phyloP scores from a whole-genome alignment of 164 flowering plant genomes.

The Tetrastigma voinierianum region DNA sequence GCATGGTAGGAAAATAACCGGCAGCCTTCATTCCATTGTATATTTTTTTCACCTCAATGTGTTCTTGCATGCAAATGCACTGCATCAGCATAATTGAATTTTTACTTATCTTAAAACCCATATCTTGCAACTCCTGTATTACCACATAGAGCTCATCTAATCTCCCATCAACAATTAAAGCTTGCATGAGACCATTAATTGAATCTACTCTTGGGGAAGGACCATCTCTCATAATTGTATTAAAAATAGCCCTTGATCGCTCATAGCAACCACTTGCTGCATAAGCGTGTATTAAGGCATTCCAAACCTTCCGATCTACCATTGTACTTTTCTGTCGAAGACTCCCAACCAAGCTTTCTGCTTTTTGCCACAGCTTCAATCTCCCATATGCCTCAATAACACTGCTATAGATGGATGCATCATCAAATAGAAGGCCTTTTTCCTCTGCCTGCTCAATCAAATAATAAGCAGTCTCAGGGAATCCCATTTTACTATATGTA shows the following conservation, averaged over 20 bases:
- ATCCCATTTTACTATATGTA: slow-evolving; percentile 66
- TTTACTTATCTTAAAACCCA: slow-evolving; percentile 92
- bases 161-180: slow-evolving; percentile 78
- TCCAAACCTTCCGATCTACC: slow-evolving; percentile 80
- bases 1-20: slow-evolving; percentile 92
- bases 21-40: slow-evolving; percentile 96
- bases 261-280: slow-evolving; percentile 88
- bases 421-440: slow-evolving; percentile 38
- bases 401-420: slow-evolving; percentile 40
- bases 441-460: slow-evolving; percentile 57
- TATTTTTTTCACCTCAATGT: slow-evolving; percentile 90
- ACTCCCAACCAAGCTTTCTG: slow-evolving; percentile 71
- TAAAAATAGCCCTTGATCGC: slow-evolving; percentile 87
- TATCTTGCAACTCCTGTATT: slow-evolving; percentile 88
- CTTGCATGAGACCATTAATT: slow-evolving; percentile 76
- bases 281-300: slow-evolving; percentile 82
- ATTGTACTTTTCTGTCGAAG: slow-evolving; percentile 40
- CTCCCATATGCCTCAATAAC: slow-evolving; percentile 77
- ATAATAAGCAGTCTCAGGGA: slow-evolving; percentile 87
- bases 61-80: slow-evolving; percentile 77
- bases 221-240: slow-evolving; percentile 90
- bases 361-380: slow-evolving; percentile 65
- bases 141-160: slow-evolving; percentile 85
- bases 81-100: slow-evolving; percentile 87
- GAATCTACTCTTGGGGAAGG: slow-evolving; percentile 86